phyloP scores from a whole-genome alignment of 805 yeast species.

The Saturnispora diversa region DNA sequence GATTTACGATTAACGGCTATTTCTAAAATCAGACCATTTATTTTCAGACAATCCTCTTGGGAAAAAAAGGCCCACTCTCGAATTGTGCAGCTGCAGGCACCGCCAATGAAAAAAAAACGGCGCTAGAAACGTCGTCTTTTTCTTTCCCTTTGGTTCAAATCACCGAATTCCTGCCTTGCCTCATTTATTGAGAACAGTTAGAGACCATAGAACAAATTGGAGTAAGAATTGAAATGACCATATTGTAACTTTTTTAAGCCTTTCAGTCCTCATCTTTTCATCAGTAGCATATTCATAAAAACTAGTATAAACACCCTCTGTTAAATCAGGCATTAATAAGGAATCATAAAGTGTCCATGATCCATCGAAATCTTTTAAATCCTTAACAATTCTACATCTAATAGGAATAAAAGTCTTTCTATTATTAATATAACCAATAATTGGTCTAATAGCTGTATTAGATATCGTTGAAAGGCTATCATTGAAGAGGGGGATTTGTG shows the following conservation, averaged over 20 bases:
- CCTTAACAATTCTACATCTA: constrained; percentile 71
- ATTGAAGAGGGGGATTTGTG: constrained; percentile 79
- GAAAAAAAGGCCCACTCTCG: too few species aligned
- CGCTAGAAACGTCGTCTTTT: too few species aligned
- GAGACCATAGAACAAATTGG: constrained; percentile 74
- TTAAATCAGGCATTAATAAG: constrained; percentile 80
- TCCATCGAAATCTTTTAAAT: constrained; percentile 80
- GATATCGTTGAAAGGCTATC: constrained; percentile 87
- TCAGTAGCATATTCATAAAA: constrained; percentile 84
- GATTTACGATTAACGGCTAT: too few species aligned
- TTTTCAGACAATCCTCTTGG: too few species aligned
- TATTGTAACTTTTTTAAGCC: constrained; percentile 80
- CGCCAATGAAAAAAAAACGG: too few species aligned
- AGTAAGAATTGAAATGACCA: constrained; percentile 85
- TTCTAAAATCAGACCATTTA: too few species aligned
- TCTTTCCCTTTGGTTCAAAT: too few species aligned
- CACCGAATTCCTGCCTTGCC: background rate
- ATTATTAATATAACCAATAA: constrained; percentile 90
- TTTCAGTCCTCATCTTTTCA: constrained; percentile 62
- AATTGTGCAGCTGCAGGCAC: too few species aligned
- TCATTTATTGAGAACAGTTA: constrained; percentile 44
- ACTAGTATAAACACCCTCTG: constrained; percentile 83
- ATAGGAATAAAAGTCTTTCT: constrained; percentile 85
- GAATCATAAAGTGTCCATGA: constrained; percentile 96
- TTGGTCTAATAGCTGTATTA: constrained; percentile 86